Conservation (phyloP, 2,329 filamentous ascomycete species). For the Botryosphaeria dothidea region DNA sequence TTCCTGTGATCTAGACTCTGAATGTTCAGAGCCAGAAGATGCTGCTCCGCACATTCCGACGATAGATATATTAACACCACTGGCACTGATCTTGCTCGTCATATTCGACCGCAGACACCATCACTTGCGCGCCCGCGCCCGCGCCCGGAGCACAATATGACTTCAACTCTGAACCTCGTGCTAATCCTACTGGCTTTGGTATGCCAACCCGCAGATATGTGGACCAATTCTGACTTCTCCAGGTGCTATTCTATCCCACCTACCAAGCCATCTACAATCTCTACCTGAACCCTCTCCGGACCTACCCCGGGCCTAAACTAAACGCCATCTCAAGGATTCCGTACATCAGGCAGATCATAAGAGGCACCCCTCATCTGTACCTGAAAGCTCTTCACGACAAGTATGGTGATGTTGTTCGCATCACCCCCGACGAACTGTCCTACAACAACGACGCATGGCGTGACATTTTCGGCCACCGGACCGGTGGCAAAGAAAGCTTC, state of each 20-base stretch:
- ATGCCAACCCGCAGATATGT: background rate
- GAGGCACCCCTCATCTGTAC: conserved; percentile 30
- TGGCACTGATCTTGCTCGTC: too few species aligned
- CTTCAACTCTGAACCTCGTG: background rate
- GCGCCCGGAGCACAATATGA: too few species aligned
- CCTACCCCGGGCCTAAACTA: conserved; percentile 46
- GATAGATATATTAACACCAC: too few species aligned
- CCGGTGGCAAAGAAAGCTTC: conserved; percentile 21
- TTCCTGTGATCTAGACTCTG: too few species aligned
- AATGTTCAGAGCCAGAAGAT: too few species aligned
- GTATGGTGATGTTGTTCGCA: conserved; percentile 45
- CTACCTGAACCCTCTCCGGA: conserved; percentile 46
- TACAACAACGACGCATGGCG: conserved; percentile 46
- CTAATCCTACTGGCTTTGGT: background rate
- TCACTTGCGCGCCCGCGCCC: too few species aligned
- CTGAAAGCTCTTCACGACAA: conserved; percentile 36
- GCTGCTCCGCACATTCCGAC: too few species aligned
- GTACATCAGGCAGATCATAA: conserved; percentile 29
- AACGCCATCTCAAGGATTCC: conserved; percentile 34
- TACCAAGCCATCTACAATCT: conserved; percentile 35
- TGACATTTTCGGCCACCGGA: conserved; percentile 39
- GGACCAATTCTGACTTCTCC: background rate
- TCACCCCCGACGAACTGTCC: conserved; percentile 38
- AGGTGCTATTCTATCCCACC: background rate
- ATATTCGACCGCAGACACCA: too few species aligned